Conservation (phyloP, 2,329 filamentous ascomycete species). For the Clonostachys sp. region DNA sequence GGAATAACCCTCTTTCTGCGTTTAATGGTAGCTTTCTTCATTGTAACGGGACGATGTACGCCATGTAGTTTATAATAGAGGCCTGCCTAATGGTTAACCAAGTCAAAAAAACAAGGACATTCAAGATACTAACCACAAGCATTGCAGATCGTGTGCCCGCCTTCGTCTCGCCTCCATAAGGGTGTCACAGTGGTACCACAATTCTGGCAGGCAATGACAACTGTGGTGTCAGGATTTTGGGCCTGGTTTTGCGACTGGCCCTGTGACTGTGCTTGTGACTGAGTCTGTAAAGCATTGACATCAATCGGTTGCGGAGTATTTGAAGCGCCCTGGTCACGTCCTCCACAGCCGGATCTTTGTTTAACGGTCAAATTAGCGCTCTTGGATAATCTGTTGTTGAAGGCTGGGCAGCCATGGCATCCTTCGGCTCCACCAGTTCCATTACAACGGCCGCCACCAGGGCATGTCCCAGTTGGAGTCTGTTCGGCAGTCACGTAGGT, state of each 20-base stretch:
- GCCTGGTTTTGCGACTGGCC: slow-evolving; percentile 10
- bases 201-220: slow-evolving; percentile 89
- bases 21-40: slow-evolving; percentile 99
- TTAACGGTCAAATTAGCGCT: slow-evolving; percentile 66
- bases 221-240: slow-evolving; percentile 22
- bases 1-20: slow-evolving; percentile 91
- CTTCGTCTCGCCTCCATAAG: slow-evolving; percentile 89
- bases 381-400: slow-evolving; percentile 94
- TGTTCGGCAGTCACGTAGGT: slow-evolving; percentile 77
- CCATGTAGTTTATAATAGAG: slow-evolving; percentile 96
- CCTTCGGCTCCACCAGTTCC: slow-evolving; percentile 93
- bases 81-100: slow-evolving; percentile 44
- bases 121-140: slow-evolving; percentile 72
- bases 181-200: slow-evolving; percentile 96
- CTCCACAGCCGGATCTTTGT: slow-evolving; percentile 33
- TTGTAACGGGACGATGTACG: slow-evolving; percentile 87
- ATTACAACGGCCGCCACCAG: slow-evolving; percentile 91
- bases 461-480: slow-evolving; percentile 79
- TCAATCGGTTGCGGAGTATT: slow-evolving; percentile 11
- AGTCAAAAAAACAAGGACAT: not conserved
- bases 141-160: slow-evolving; percentile 96
- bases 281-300: slow-evolving; percentile 34
- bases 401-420: slow-evolving; percentile 93
- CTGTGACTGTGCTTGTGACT: not conserved
- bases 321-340: slow-evolving; percentile 9